Percentiles rank a stretch among this genome's conserved stretches.
Conservation (phyloP, 1,284 basidiomycete genomes). For the Neolentinus lepideus region DNA sequence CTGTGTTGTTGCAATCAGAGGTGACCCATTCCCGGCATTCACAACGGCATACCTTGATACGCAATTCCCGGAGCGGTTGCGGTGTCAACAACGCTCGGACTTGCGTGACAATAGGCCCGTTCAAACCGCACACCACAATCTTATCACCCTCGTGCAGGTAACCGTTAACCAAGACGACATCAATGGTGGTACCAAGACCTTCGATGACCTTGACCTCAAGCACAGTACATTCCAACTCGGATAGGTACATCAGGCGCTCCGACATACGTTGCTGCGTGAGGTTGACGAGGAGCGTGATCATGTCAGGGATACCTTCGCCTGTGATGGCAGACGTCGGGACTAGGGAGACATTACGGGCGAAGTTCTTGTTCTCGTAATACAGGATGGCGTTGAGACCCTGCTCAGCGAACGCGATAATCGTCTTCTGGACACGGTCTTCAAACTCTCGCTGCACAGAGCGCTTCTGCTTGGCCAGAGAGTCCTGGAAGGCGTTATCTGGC, state of each 20-base stretch:
- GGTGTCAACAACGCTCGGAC: slow-evolving; percentile 93
- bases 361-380: slow-evolving; percentile 98
- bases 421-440: slow-evolving; percentile 82
- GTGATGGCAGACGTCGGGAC: slow-evolving; percentile 98
- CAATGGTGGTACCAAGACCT: slow-evolving; percentile 96
- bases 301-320: slow-evolving; percentile 98
- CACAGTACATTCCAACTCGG: slow-evolving; percentile 98
- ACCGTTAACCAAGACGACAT: slow-evolving; percentile 96
- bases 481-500: slow-evolving; percentile 89
- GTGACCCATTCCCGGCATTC: background rate
- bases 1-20: slow-evolving; percentile 31
- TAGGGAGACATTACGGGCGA: slow-evolving; percentile 90
- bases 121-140: slow-evolving; percentile 96
- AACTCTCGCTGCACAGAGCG: slow-evolving; percentile 87
- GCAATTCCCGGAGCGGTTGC: slow-evolving; percentile 92
- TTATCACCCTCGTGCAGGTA: slow-evolving; percentile 89
- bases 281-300: slow-evolving; percentile 98
- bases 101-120: slow-evolving; percentile 96
- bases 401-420: slow-evolving; percentile 91
- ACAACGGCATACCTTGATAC: slow-evolving; percentile 72
- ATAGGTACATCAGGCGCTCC: slow-evolving; percentile 96
- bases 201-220: slow-evolving; percentile 99
- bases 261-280: slow-evolving; percentile 98
- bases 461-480: slow-evolving; percentile 85
- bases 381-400: slow-evolving; percentile 94